phyloP scores from a whole-genome alignment of 768 basidiomycete species.

The Megacollybia marginata region DNA sequence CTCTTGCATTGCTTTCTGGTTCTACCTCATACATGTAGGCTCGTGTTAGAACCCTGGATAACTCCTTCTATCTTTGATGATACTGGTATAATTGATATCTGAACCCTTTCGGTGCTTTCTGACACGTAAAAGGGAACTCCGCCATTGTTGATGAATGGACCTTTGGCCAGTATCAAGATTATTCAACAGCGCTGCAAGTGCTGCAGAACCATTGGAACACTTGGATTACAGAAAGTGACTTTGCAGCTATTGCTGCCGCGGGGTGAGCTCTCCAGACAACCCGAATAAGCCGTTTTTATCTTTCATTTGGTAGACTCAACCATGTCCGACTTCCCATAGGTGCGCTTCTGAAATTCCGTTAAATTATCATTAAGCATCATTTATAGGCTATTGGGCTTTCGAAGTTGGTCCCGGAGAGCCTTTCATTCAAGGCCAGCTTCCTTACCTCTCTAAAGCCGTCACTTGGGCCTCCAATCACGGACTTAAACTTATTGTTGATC shows the following conservation, averaged over 20 bases:
- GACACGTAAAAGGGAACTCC: constrained; percentile 21
- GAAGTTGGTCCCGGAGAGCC: constrained; percentile 76
- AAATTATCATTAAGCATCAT: not conserved
- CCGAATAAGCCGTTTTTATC: constrained; percentile 19
- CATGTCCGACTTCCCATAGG: constrained; percentile 64
- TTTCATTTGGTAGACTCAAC: constrained; percentile 45
- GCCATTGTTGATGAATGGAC: constrained; percentile 75
- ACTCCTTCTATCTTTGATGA: constrained; percentile 70
- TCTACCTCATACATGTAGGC: constrained; percentile 7
- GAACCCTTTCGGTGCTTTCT: no score
- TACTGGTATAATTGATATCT: constrained; percentile 21
- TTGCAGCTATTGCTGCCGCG: constrained; percentile 65
- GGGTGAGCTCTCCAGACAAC: constrained; percentile 28
- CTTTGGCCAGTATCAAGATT: constrained; percentile 57
- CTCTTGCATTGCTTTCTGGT: not conserved
- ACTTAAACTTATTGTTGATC: constrained; percentile 77
- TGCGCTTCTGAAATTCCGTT: not conserved
- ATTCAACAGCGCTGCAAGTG: constrained; percentile 34
- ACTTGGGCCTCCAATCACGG: constrained; percentile 63
- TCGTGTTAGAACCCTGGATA: constrained; percentile 55
- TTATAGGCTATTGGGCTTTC: constrained; percentile 76
- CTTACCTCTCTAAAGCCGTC: constrained; percentile 61
- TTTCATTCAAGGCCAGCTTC: constrained; percentile 68
- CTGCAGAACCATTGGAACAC: constrained; percentile 71
- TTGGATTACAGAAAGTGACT: constrained; percentile 82